A percentile compares a stretch with the other conserved stretches of the same genome.
Conservation (phyloP, 768 basidiomycete genomes). For the Lactarius tabidus region DNA sequence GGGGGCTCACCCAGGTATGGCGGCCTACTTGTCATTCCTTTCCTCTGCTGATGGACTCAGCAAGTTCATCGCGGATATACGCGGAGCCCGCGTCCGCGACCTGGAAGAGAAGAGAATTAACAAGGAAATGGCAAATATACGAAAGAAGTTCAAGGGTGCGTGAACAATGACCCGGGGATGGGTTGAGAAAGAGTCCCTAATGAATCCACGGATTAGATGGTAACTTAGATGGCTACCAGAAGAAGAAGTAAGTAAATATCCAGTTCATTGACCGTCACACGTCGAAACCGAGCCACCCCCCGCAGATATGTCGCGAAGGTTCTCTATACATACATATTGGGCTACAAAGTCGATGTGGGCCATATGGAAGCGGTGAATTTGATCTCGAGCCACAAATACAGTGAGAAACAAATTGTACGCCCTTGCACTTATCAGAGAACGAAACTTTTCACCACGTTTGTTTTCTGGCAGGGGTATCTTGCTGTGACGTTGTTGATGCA, state of each 20-base stretch:
- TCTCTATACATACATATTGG: constrained; percentile 97
- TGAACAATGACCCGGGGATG: neutral
- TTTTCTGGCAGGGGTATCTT: constrained; percentile 75
- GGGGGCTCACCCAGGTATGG: constrained; percentile 85
- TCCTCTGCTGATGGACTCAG: constrained; percentile 17
- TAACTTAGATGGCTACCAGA: constrained; percentile 85
- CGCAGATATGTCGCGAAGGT: constrained; percentile 93
- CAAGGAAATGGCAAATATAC: constrained; percentile 99
- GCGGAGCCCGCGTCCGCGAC: constrained; percentile 93
- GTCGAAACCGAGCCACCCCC: neutral
- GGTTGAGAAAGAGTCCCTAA: neutral
- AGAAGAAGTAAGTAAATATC: constrained; percentile 69
- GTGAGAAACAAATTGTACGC: constrained; percentile 96
- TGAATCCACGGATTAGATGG: constrained; percentile 48
- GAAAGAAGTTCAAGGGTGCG: constrained; percentile 96
- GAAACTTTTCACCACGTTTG: constrained; percentile 16
- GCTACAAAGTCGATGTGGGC: constrained; percentile 97
- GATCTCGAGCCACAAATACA: constrained; percentile 92
- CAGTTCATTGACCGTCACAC: constrained; percentile 9
- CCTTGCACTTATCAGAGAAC: constrained; percentile 7
- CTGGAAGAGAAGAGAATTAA: constrained; percentile 98
- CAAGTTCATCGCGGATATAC: constrained; percentile 98
- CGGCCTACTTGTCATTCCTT: neutral
- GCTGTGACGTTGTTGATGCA: constrained; percentile 97
- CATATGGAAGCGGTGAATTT: constrained; percentile 99